Conservation (phyloP, 2,329 filamentous ascomycete genomes). For the Alternaria ventricosa region DNA sequence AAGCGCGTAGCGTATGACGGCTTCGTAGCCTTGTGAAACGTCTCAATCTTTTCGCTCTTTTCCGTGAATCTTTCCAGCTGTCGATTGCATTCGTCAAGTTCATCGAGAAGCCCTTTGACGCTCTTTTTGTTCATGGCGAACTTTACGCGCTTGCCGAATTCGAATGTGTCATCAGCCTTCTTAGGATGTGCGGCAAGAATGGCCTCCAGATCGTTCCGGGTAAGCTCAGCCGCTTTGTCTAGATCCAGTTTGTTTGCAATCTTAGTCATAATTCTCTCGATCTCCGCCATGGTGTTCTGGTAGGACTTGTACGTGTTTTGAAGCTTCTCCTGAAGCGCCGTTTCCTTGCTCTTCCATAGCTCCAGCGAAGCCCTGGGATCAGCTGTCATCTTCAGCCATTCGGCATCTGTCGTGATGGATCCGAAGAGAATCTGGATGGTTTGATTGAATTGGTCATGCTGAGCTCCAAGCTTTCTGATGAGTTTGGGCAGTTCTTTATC, state of each 20-base stretch:
- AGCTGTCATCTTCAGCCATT: conserved; percentile 44
- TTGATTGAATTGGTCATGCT: conserved; percentile 47
- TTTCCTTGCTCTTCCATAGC: conserved; percentile 42
- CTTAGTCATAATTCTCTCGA: conserved; percentile 43
- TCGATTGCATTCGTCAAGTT: conserved; percentile 48
- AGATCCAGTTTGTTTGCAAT: conserved; percentile 48
- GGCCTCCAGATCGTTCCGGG: conserved; percentile 45
- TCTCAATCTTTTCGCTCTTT: conserved; percentile 47
- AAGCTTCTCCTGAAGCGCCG: conserved; percentile 41
- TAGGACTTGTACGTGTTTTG: conserved; percentile 46
- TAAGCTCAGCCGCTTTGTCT: conserved; percentile 42
- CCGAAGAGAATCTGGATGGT: conserved; percentile 46
- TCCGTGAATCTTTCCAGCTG: conserved; percentile 49
- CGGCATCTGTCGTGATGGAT: conserved; percentile 45
- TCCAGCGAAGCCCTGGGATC: conserved; percentile 35
- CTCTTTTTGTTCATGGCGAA: conserved; percentile 49
- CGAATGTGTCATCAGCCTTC: conserved; percentile 41
- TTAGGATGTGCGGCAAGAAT: conserved; percentile 42
- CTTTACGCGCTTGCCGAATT: conserved; percentile 44
- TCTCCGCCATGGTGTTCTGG: conserved; percentile 43
- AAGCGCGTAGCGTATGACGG: conserved; percentile 43
- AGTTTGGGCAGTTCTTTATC: conserved; percentile 44
- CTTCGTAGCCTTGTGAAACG: conserved; percentile 41
- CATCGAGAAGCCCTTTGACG: conserved; percentile 44
- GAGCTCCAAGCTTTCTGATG: conserved; percentile 46